Base-by-base conservation (phyloP, 139 green algal genomes). In the Picochlorum sp. region DNA sequence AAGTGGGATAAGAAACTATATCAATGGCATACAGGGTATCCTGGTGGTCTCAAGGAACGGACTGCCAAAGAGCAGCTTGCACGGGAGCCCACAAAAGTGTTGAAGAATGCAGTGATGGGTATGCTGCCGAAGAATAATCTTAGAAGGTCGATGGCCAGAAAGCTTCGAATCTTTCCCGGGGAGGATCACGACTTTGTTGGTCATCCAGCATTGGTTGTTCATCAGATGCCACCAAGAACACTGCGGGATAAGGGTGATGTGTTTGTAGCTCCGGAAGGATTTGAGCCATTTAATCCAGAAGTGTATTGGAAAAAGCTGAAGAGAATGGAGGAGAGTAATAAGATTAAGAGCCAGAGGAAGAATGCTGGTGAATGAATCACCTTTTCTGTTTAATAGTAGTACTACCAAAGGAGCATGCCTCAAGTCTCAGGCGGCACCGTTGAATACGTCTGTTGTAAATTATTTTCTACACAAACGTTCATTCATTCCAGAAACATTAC, bases 91-190 rank as follows among this genome's bases (percentile, higher is more conserved):
- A 77, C 69, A n/a, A n/a, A 71, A 2, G 66, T 94, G 6, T 51
- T 96, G 37, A 60, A 65, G 8, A 68, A 79, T 18, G 84, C 90
- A 9, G 88, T 96, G 26, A 69, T 78, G 24, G 86, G 88, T 69
- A 96, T 96, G 89, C 78, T 96, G 47, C 89, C 89, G 13, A 91
- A 90, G 63, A 95, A 92, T 70, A 90, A 88, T 56, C 68, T 89
- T 41, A 76, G 82, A 34, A 62, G 77, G 66, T 58, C 61, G 1
- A 82, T 90, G 26, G 67, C 85, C 21, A 68, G 81, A 11, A 94
- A 94, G 77, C 81, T 96, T 57, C 81, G 85, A 34, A 78, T 96
- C 10, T 95, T 86, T 55, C 52, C 80, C 6, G 88, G 81, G 26
- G 63, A 69, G 7, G 63, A 87, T 18, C 89, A 96, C 68, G 72